Percentiles rank a stretch among this genome's conserved stretches.
Evolutionary conservation across 2,329 filamentous ascomycete genomes (phyloP).

Genomic region (Chaetomium sp.): DNA sequence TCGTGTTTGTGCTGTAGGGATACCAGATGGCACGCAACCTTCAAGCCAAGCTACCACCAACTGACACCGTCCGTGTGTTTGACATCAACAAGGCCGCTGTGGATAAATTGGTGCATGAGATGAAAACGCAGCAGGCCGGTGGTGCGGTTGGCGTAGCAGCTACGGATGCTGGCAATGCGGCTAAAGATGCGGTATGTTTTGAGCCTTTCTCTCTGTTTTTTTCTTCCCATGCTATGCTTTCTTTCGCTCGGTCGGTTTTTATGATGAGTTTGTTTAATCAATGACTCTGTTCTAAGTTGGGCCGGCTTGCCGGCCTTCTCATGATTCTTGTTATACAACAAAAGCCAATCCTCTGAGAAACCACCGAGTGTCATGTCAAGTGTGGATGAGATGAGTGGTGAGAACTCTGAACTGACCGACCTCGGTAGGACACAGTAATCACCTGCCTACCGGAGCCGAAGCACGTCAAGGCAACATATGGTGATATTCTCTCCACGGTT

Average conservation of each 20-base stretch:
- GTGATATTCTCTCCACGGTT: constrained; percentile 48
- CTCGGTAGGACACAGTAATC: constrained; percentile 50
- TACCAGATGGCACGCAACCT: constrained; percentile 60
- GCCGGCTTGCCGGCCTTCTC: constrained; percentile 45
- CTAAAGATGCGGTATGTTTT: constrained; percentile 45
- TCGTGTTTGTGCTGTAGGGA: constrained; percentile 35
- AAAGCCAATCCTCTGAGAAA: constrained; percentile 69
- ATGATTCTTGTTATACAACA: constrained; percentile 56
- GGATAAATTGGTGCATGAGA: constrained; percentile 42
- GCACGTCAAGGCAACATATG: constrained; percentile 79
- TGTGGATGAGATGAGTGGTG: neutral
- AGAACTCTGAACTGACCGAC: constrained; percentile 8
- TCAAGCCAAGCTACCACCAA: constrained; percentile 47
- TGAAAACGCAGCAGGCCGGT: constrained; percentile 34
- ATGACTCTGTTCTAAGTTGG: constrained; percentile 65
- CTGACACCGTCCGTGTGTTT: constrained; percentile 47
- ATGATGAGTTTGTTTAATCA: constrained; percentile 35
- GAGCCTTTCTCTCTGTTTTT: neutral
- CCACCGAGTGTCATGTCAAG: constrained; percentile 10
- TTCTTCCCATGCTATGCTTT: neutral
- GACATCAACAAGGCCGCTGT: constrained; percentile 49
- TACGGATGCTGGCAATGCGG: constrained; percentile 41
- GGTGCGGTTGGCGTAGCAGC: constrained; percentile 44
- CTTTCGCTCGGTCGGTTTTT: constrained; percentile 11
- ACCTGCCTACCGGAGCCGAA: constrained; percentile 84